Evolutionary conservation across 2,329 filamentous ascomycete species (phyloP).

Genomic region (Claviceps monticola): DNA sequence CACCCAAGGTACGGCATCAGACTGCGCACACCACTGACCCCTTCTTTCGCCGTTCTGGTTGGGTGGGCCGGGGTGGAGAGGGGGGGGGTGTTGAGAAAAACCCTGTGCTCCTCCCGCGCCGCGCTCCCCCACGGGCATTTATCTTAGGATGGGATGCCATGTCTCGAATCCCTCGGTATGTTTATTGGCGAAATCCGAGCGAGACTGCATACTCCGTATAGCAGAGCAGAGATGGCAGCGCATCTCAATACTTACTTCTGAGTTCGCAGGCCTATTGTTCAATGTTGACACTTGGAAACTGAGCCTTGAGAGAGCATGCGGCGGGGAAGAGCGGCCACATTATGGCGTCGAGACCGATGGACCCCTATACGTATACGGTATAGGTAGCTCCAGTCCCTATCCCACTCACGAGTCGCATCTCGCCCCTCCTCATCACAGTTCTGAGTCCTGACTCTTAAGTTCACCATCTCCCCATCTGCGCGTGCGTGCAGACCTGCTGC

Average conservation of each 20-base stretch:
- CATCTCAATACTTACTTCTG: background rate
- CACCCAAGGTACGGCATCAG: constrained; percentile 1
- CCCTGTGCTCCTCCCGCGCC: background rate
- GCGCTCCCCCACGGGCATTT: background rate
- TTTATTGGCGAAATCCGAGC: background rate
- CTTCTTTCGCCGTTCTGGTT: background rate
- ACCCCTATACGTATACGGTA: no score
- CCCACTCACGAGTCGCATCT: background rate
- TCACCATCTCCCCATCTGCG: background rate
- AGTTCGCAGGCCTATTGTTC: background rate
- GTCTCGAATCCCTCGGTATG: background rate
- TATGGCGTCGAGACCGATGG: background rate
- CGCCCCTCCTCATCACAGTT: background rate
- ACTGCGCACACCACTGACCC: background rate
- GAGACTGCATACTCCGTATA: background rate
- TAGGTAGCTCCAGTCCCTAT: background rate
- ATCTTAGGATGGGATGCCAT: background rate
- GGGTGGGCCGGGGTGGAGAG: background rate
- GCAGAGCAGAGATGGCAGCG: background rate
- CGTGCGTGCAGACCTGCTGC: background rate
- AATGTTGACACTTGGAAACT: background rate
- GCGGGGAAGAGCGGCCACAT: background rate
- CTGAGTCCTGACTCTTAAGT: no score
- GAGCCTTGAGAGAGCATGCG: background rate
- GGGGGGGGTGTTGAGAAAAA: background rate